Conservation (phyloP, 2,329 filamentous ascomycete species). For the Ilyonectria destructans region DNA sequence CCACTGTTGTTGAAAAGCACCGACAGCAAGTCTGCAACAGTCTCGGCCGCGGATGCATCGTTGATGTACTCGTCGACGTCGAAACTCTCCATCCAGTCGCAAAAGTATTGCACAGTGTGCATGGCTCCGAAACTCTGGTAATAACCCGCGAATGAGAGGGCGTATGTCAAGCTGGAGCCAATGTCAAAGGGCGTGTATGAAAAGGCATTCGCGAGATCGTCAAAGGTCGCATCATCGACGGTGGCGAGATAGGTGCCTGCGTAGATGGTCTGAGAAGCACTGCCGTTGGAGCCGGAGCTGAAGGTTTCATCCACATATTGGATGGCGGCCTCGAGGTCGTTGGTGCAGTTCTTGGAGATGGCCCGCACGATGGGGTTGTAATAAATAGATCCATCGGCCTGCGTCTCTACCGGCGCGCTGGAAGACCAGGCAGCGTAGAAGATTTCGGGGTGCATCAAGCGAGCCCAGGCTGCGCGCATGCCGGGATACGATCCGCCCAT, state of each 20-base stretch:
- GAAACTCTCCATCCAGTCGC: constrained; percentile 32
- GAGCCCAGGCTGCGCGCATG: constrained; percentile 65
- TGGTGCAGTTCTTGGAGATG: constrained; percentile 65
- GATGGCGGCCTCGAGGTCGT: constrained; percentile 62
- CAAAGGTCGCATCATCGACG: background rate
- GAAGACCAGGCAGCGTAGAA: constrained; percentile 68
- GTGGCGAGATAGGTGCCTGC: constrained; percentile 19
- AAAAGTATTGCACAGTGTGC: constrained; percentile 12
- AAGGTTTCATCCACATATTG: constrained; percentile 60
- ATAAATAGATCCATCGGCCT: constrained; percentile 65
- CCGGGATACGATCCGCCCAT: constrained; percentile 68
- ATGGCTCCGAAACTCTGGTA: constrained; percentile 27
- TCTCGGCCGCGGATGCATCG: background rate
- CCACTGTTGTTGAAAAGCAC: constrained; percentile 18
- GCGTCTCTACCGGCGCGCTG: constrained; percentile 64
- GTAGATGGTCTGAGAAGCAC: constrained; percentile 4
- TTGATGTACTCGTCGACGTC: constrained; percentile 13
- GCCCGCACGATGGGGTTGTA: constrained; percentile 64
- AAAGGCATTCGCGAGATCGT: background rate
- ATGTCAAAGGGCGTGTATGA: constrained; percentile 7
- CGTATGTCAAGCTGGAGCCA: constrained; percentile 17
- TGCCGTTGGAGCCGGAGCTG: constrained; percentile 8
- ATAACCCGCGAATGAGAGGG: constrained; percentile 18
- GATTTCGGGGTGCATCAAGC: constrained; percentile 62
- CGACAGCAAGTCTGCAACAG: background rate